Conservation (phyloP, 257 asterid species). For the Vinca minor region DNA sequence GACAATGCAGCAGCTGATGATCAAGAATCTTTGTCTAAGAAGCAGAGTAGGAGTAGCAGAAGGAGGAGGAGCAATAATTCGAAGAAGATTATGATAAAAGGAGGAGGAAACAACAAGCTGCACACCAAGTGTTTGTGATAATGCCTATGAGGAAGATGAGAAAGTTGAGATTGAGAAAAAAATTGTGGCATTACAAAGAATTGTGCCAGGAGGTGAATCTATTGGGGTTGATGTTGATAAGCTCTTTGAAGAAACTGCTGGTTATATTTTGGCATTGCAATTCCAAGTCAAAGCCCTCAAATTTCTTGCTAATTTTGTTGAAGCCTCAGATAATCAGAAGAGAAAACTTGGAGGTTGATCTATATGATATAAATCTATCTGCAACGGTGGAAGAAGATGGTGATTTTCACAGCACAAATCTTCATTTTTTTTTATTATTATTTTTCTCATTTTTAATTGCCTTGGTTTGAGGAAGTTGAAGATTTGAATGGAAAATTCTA, state of each 20-base stretch:
- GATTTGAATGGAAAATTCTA: slow-evolving; percentile 1
- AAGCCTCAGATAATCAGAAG: slow-evolving; percentile 26
- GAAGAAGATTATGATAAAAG: slow-evolving; percentile 10
- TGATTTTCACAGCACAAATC: slow-evolving; percentile 1
- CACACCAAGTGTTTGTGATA: not conserved
- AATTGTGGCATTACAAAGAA: slow-evolving; percentile 41
- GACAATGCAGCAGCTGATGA: slow-evolving; percentile 10
- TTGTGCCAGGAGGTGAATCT: slow-evolving; percentile 63
- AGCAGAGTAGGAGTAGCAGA: slow-evolving; percentile 13
- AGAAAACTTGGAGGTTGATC: slow-evolving; percentile 44
- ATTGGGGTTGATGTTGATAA: slow-evolving; percentile 35
- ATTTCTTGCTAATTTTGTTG: slow-evolving; percentile 37
- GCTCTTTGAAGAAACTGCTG: slow-evolving; percentile 59
- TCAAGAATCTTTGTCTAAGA: slow-evolving; percentile 16
- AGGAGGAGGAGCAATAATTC: slow-evolving; percentile 3
- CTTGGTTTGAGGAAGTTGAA: not conserved
- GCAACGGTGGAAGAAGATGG: not conserved
- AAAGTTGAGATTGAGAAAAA: slow-evolving; percentile 38
- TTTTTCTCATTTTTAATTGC: not conserved
- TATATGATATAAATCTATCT: not conserved
- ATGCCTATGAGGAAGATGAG: slow-evolving; percentile 19
- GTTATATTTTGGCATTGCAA: slow-evolving; percentile 45
- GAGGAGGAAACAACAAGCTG: too few species aligned
- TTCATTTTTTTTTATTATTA: not conserved
- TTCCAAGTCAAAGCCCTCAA: slow-evolving; percentile 41